Percentiles rank a stretch among this genome's conserved stretches.
These are phyloP conservation scores for Ambrosiella cleistominuta DNA, from an alignment of 2,329 filamentous ascomycete genomes.

Conservation along the genomic window DNA sequence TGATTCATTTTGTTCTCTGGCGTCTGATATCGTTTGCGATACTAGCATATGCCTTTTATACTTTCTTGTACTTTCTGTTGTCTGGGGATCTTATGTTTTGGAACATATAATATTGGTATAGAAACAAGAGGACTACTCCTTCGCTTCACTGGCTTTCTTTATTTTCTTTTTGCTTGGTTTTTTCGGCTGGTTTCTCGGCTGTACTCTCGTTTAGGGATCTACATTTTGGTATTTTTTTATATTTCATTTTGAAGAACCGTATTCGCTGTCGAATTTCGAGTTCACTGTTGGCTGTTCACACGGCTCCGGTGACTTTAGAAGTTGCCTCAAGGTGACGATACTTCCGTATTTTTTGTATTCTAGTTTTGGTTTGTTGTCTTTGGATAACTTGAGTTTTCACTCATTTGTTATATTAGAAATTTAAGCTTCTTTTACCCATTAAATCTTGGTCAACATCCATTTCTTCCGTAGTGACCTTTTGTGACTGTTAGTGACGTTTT, in stretches of 20 bases:
- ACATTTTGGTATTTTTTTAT: slow-evolving; percentile 1
- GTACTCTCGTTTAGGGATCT: not conserved
- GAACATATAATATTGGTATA: slow-evolving; percentile 1
- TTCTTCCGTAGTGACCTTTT: not conserved
- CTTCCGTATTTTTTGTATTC: not conserved
- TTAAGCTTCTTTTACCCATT: not conserved
- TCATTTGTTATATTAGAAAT: not conserved
- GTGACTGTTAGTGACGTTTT: not conserved
- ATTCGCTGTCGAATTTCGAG: not conserved
- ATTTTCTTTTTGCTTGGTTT: not conserved
- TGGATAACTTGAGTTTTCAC: not conserved
- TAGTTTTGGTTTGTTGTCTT: not conserved
- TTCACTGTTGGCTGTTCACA: not conserved
- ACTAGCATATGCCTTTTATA: not conserved
- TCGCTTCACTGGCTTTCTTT: not conserved
- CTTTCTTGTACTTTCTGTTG: not conserved
- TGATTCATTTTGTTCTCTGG: slow-evolving; percentile 4
- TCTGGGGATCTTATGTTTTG: not conserved
- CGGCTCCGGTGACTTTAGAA: not conserved
- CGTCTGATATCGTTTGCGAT: slow-evolving; percentile 1
- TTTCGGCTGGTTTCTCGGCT: not conserved
- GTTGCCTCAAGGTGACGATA: not conserved
- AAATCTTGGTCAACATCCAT: not conserved
- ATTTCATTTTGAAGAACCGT: not conserved
- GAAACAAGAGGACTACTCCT: not conserved